These are phyloP conservation scores for Tetracladium marchalianum DNA, from an alignment of 495 filamentous ascomycete species.

Conservation along the genomic window DNA sequence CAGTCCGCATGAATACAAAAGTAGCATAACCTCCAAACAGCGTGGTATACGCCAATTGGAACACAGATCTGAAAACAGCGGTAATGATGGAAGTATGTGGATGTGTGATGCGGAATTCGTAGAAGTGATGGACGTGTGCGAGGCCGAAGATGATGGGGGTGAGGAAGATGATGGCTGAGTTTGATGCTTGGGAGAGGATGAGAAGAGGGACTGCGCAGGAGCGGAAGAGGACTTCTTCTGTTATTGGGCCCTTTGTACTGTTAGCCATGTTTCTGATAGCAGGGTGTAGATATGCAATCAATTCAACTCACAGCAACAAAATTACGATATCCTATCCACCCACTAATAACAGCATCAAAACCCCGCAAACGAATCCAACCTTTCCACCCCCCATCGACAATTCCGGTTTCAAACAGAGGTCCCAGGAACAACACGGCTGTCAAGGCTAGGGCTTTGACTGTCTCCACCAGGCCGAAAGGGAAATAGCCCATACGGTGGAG, in stretches of 20 bases:
- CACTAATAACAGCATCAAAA: slow-evolving; percentile 8
- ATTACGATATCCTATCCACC: slow-evolving; percentile 49
- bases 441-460: slow-evolving; percentile 47
- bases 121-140: slow-evolving; percentile 90
- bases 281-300: background rate
- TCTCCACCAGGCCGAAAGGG: slow-evolving; percentile 55
- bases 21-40: slow-evolving; percentile 88
- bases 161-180: slow-evolving; percentile 57
- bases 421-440: slow-evolving; percentile 76
- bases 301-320: slow-evolving; percentile 40
- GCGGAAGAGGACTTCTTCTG: slow-evolving; percentile 90
- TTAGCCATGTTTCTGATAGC: background rate
- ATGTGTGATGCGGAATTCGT: slow-evolving; percentile 81
- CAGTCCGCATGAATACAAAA: slow-evolving; percentile 83
- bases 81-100: slow-evolving; percentile 52
- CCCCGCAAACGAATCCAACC: slow-evolving; percentile 41
- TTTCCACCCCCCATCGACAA: slow-evolving; percentile 63
- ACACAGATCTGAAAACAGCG: slow-evolving; percentile 56
- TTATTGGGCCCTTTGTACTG: slow-evolving; percentile 57
- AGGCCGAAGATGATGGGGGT: slow-evolving; percentile 90
- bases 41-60: slow-evolving; percentile 90
- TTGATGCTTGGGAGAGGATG: slow-evolving; percentile 54
- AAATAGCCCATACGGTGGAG: slow-evolving; percentile 64
- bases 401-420: slow-evolving; percentile 66
- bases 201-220: slow-evolving; percentile 74